Conservation (phyloP, 2,329 filamentous ascomycete genomes). For the Erysiphe pulchra region DNA sequence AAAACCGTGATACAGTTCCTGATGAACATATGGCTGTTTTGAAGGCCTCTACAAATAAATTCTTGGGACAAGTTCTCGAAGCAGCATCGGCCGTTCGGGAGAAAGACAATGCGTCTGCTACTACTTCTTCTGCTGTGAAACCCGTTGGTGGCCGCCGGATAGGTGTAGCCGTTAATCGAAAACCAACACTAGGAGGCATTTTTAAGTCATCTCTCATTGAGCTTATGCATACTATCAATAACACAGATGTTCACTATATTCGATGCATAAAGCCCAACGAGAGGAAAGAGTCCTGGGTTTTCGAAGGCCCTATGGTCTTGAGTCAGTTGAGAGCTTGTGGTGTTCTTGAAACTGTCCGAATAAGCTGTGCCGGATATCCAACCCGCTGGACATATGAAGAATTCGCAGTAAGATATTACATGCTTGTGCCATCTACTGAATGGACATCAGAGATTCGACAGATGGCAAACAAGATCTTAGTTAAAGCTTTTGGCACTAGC, state of each 20-base stretch:
- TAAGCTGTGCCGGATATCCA: conserved; percentile 90
- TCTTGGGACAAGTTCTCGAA: conserved; percentile 62
- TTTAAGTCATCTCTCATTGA: conserved; percentile 98
- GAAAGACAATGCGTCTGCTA: conserved; percentile 46
- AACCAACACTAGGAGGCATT: conserved; percentile 90
- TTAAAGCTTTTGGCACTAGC: conserved; percentile 60
- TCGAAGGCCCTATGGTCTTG: conserved; percentile 95
- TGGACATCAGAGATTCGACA: conserved; percentile 88
- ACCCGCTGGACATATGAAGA: conserved; percentile 98
- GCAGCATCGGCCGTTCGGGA: conserved; percentile 71
- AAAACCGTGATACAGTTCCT: conserved; percentile 94
- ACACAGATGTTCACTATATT: conserved; percentile 96
- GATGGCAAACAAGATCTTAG: conserved; percentile 82
- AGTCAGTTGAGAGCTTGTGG: conserved; percentile 92
- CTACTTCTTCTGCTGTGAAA: conserved; percentile 43
- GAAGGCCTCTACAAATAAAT: conserved; percentile 57
- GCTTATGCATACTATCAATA: conserved; percentile 92
- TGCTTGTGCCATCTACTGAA: conserved; percentile 68
- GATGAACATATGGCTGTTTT: conserved; percentile 95
- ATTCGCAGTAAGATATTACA: conserved; percentile 92
- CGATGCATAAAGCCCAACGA: conserved; percentile 98
- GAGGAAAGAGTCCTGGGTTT: conserved; percentile 88
- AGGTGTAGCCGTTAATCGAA: conserved; percentile 77
- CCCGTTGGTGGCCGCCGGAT: conserved; percentile 63
- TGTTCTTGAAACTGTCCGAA: conserved; percentile 94